Evolutionary conservation across 148 eudicot species (phyloP), one percentile per base, ranked within the genome.

Genomic region (Vaccinium darrowii): DNA sequence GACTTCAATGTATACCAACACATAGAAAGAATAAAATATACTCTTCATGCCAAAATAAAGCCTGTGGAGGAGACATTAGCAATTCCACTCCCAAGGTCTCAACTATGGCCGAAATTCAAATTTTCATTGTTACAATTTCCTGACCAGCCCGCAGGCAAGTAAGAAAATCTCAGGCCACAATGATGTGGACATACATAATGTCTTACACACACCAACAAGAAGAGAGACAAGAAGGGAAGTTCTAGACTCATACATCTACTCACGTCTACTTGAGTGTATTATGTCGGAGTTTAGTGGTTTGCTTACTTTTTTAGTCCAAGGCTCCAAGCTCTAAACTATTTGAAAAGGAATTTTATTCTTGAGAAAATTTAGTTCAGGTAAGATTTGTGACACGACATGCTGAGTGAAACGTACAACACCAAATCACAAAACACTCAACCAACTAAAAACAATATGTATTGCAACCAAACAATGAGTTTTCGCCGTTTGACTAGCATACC

Each of bases 401-500:
- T 49, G 80, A 76, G 5, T 16, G 2, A 82, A 67, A 69, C 3
- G 8, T 67, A 25, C 60, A 10, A 78, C 74, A 43, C 72, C 33
- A 54, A 85, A 71, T n/a, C 58, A 39, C 11, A 27, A 63, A 80
- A 54, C 74, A 74, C 16, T 62, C 14, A 33, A 81, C 80, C 19
- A 85, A 80, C 56, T 21, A 73, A 56, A 10, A 86, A 16, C 52
- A 10, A 49, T 57, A 23, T 7, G 25, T 21, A 13, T 36, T 13
- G 47, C 3, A 21, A 80, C 47, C 7, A 14, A 85, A 53, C 49
- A 49, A 23, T 75, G 33, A 23, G 19, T 84, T 84, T 79, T 5
- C 0, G 49, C 7, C 1, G 15, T 21, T 50, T 21, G 39, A 80
- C 21, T 12, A 60, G 8, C 77, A 43, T 21, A 94, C 97, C 92